A percentile compares a stretch with the other conserved stretches of the same genome.
Conservation (phyloP, 2,329 filamentous ascomycete genomes). For the Aspergillus carbonarius region DNA sequence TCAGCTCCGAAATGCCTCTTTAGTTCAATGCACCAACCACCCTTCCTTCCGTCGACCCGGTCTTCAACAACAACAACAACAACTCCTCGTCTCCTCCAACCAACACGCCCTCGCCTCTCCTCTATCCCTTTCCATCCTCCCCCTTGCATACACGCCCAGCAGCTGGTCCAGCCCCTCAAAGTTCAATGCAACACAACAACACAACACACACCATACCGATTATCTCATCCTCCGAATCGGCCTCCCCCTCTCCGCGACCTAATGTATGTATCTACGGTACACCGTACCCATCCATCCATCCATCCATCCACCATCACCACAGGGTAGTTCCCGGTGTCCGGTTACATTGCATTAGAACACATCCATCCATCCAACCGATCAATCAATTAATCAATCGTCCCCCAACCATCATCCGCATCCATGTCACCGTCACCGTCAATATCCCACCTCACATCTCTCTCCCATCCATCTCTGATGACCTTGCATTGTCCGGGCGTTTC, state of each 20-base stretch:
- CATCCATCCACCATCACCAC: too few species aligned
- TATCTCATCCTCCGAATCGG: not conserved
- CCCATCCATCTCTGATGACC: not conserved
- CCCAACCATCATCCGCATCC: too few species aligned
- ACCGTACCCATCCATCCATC: not conserved
- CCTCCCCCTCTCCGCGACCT: not conserved
- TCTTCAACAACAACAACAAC: not conserved
- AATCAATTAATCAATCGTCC: not conserved
- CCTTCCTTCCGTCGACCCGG: not conserved
- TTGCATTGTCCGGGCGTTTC: slow-evolving; percentile 20
- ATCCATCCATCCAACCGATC: not conserved
- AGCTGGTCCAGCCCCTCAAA: not conserved
- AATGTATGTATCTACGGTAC: not conserved
- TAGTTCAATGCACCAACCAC: slow-evolving; percentile 9
- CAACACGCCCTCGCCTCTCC: not conserved
- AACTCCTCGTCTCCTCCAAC: not conserved
- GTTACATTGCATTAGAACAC: not conserved
- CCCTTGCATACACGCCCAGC: not conserved
- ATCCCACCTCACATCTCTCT: too few species aligned
- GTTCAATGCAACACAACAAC: not conserved
- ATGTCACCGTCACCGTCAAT: not conserved
- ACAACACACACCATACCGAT: not conserved
- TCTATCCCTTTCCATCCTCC: not conserved
- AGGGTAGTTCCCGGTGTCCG: not conserved
- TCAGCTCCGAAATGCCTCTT: slow-evolving; percentile 38